Evolutionary conservation across 345 rosid genomes (phyloP), one percentile per base, ranked within the genome.

Genomic region (Pistacia atlantica): DNA sequence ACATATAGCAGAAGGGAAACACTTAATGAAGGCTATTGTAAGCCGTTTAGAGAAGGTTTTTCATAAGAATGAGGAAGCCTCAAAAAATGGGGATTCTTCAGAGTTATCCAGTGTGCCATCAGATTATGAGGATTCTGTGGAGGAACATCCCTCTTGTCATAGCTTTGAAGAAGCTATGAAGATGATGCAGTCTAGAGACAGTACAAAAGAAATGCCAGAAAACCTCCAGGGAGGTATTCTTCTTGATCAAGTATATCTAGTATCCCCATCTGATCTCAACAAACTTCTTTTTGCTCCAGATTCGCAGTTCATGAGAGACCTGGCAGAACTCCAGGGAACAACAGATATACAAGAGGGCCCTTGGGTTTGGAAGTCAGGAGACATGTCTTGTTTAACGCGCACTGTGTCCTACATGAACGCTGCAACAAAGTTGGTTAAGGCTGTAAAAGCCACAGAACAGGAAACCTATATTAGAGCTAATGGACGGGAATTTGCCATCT

Each of bases 371-470:
- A 80, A 83, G 75, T 81, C 83, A 28, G 92, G 79, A 65, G 88
- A 87, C 42, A 75, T 25, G 62, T 56, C 84, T 60, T 66, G 74
- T 72, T 74, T 95, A 66, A 79, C 84, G 17, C 86, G 92, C 75
- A 75, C 69, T 11, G 81, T 91, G 67, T 80, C 96, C 58, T 91
- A 87, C 75, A 87, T 77, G n/a, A 92, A 84, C 74, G 87, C 96
- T 73, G 91, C 96, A 61, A 84, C 93, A 5, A 93, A 89, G 82
- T 77, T 93, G 75, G 92, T 91, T 57, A 93, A 95, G 87, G 86
- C 96, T 18, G 93, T 90, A 28, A 91, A 85, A 77, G 96, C 94
- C 31, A 89, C 87, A 0, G 98, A 95, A 84, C 87, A 83, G 74
- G 97, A 95, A 82, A 83, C 91, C 62, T 95, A 89, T 72, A 22